phyloP scores from a whole-genome alignment of 2,329 filamentous ascomycete genomes.

The Epichloe gansuensis region DNA sequence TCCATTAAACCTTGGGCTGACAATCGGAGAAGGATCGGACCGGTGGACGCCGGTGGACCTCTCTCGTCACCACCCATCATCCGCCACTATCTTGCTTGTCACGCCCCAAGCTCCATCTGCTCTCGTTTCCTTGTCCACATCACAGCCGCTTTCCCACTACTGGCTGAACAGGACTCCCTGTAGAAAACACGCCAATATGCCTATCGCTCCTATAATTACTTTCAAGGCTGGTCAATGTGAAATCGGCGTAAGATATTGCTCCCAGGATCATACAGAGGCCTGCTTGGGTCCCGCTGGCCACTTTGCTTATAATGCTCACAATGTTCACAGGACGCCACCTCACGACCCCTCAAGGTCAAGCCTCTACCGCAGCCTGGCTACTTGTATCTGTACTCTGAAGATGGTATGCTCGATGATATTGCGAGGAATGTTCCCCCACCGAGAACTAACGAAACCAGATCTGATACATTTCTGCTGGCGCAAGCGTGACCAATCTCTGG shows the following conservation, averaged over 20 bases:
- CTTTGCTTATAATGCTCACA: conserved; percentile 8
- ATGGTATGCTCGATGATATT: conserved; percentile 42
- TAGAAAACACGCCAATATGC: conserved; percentile 42
- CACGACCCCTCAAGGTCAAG: conserved; percentile 53
- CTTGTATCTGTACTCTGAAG: conserved; percentile 84
- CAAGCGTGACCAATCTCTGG: conserved; percentile 55
- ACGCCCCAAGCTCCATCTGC: neutral
- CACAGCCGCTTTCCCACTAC: neutral
- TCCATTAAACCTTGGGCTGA: neutral
- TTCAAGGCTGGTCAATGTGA: conserved; percentile 94
- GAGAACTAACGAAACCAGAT: conserved; percentile 36
- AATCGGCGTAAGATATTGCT: conserved; percentile 49
- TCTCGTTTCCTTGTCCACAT: neutral
- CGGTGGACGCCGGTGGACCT: neutral
- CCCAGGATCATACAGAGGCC: conserved; percentile 2
- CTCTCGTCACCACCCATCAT: conserved; percentile 4
- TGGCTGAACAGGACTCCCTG: neutral
- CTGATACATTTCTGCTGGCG: conserved; percentile 97
- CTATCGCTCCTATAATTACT: conserved; percentile 73
- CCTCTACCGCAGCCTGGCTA: conserved; percentile 65
- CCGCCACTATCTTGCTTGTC: conserved; percentile 8
- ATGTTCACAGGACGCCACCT: conserved; percentile 2
- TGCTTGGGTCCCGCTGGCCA: neutral
- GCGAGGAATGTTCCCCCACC: neutral
- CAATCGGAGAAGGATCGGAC: conserved; percentile 12